A percentile compares a stretch with the other conserved stretches of the same genome.
These are phyloP conservation scores for Candida pseudoviswanathii DNA, from an alignment of 1,139 yeast genomes.

Conservation along the genomic window DNA sequence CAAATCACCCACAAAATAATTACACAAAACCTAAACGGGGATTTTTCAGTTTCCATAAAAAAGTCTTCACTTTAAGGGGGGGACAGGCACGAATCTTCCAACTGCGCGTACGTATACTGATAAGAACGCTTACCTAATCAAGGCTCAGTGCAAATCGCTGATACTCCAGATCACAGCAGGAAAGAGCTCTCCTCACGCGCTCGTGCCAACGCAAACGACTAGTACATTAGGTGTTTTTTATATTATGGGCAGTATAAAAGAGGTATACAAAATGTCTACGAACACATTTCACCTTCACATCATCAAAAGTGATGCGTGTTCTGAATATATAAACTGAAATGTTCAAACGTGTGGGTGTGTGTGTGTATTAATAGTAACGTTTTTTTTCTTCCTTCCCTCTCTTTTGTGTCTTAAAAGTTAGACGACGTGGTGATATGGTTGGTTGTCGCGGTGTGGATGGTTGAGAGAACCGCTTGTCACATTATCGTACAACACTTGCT, in stretches of 20 bases:
- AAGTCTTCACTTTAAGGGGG: background rate
- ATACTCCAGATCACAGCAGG: no score
- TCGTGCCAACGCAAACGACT: background rate
- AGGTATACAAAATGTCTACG: background rate
- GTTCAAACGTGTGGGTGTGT: background rate
- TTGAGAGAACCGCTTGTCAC: slow-evolving; percentile 9
- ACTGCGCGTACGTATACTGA: no score
- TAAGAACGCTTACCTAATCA: no score
- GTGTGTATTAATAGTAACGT: background rate
- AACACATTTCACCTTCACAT: background rate
- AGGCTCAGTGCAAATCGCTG: no score
- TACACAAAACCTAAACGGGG: background rate
- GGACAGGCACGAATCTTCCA: no score
- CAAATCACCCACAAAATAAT: no score
- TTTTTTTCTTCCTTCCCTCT: background rate
- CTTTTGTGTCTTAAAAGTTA: no score
- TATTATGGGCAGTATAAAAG: background rate
- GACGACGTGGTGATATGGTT: no score
- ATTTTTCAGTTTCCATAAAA: no score
- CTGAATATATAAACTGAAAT: background rate
- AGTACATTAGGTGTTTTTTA: background rate
- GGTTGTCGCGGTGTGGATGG: background rate
- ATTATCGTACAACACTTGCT: slow-evolving; percentile 24
- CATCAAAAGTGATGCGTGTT: background rate
- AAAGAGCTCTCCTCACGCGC: background rate